phyloP scores from a whole-genome alignment of 306 rosid species.

The Oemleria cerasiformis region DNA sequence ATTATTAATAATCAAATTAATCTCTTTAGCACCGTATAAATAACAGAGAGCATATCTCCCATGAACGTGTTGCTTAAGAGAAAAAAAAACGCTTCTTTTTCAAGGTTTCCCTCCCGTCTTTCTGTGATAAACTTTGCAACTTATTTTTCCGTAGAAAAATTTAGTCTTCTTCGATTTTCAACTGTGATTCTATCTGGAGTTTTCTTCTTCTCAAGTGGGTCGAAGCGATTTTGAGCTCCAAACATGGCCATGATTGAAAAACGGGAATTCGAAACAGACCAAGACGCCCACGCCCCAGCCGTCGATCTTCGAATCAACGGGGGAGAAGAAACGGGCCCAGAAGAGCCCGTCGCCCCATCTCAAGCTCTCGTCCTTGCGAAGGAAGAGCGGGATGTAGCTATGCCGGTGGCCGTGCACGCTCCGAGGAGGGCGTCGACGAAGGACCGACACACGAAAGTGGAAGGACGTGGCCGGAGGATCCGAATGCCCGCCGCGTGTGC shows the following conservation, averaged over 20 bases:
- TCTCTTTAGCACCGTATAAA: neutral
- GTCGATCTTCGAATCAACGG: slow-evolving; percentile 35
- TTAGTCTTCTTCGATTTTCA: neutral
- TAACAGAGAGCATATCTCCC: neutral
- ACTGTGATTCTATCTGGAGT: slow-evolving; percentile 1
- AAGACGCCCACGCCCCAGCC: neutral
- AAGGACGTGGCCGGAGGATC: slow-evolving; percentile 84
- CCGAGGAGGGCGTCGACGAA: slow-evolving; percentile 58
- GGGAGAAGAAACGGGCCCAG: neutral
- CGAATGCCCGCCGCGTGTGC: slow-evolving; percentile 89
- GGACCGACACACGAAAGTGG: slow-evolving; percentile 83
- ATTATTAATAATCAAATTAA: neutral
- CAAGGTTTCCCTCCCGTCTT: slow-evolving; percentile 10
- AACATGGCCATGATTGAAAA: slow-evolving; percentile 28
- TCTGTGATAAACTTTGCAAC: neutral
- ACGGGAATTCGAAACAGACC: slow-evolving; percentile 18
- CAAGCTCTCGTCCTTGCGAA: slow-evolving; percentile 31
- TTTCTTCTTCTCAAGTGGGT: neutral
- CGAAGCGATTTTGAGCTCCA: neutral
- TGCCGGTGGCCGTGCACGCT: slow-evolving; percentile 18
- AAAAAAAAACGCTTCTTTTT: neutral
- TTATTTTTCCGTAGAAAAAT: neutral
- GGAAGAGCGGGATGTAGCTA: slow-evolving; percentile 41
- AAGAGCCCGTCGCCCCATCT: neutral
- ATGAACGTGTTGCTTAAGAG: neutral